Evolutionary conservation across 2,329 filamentous ascomycete species (phyloP).

Genomic region (Monosporascus cannonballus): DNA sequence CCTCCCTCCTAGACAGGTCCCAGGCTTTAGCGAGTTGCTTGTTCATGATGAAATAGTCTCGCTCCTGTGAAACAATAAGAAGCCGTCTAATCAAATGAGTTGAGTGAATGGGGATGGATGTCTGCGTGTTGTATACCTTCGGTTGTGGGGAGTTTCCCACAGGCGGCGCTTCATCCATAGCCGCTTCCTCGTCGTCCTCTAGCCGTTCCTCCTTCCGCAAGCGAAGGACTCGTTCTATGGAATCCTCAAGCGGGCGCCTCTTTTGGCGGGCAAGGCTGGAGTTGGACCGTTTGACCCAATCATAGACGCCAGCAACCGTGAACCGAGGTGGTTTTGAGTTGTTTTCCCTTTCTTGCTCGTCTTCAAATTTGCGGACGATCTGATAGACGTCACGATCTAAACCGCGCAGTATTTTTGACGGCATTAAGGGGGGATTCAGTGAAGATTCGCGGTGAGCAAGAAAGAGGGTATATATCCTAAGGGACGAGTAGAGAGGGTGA

Average conservation of each 20-base stretch:
- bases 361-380: slow-evolving; percentile 69
- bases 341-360: slow-evolving; percentile 45
- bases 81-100: background rate
- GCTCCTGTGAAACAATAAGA: slow-evolving; percentile 12
- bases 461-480: no score
- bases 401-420: slow-evolving; percentile 26
- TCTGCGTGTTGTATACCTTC: slow-evolving; percentile 13
- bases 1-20: slow-evolving; percentile 22
- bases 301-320: slow-evolving; percentile 61
- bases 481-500: no score
- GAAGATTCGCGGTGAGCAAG: no score
- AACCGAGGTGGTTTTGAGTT: slow-evolving; percentile 37
- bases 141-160: slow-evolving; percentile 17
- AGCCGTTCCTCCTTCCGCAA: slow-evolving; percentile 61
- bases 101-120: background rate
- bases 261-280: slow-evolving; percentile 78
- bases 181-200: slow-evolving; percentile 36
- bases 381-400: slow-evolving; percentile 72
- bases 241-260: slow-evolving; percentile 75
- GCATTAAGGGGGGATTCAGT: slow-evolving; percentile 5
- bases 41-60: slow-evolving; percentile 31
- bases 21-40: slow-evolving; percentile 36
- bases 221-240: slow-evolving; percentile 74
- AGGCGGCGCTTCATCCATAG: slow-evolving; percentile 17
- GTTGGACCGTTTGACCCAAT: slow-evolving; percentile 77